These are phyloP conservation scores for Clavispora vitiphila DNA, from an alignment of 805 yeast genomes.

Conservation along the genomic window DNA sequence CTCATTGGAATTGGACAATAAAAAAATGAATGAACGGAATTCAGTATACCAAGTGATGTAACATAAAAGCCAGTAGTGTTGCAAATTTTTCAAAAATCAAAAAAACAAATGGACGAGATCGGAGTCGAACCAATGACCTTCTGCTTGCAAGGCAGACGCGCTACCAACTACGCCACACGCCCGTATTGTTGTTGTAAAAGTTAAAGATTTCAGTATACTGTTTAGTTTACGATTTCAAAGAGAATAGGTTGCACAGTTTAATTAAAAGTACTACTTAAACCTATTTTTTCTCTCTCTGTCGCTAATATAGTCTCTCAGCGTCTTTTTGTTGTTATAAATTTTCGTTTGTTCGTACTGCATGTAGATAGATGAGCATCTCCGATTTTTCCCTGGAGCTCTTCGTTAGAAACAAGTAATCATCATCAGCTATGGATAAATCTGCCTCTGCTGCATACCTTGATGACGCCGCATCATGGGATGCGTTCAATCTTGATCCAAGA, in stretches of 20 bases:
- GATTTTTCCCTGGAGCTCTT: constrained; percentile 5
- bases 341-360: not conserved
- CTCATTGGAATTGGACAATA: no score
- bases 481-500: constrained; percentile 77
- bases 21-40: no score
- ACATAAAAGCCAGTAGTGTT: no score
- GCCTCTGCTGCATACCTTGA: constrained; percentile 70
- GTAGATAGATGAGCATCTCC: constrained; percentile 16
- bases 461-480: constrained; percentile 64
- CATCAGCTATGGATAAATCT: constrained; percentile 19
- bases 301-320: no score
- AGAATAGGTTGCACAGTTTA: no score
- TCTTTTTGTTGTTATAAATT: no score
- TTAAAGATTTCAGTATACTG: no score
- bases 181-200: constrained; percentile 22
- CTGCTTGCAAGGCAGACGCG: constrained; percentile 75
- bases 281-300: no score
- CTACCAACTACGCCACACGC: constrained; percentile 81
- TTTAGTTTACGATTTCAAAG: no score
- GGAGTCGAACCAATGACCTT: constrained; percentile 78
- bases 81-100: no score
- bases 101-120: constrained; percentile 55
- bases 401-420: not conserved
- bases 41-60: no score
- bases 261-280: no score